Evolutionary conservation across 108 stramenopile genomes (phyloP).

Genomic region (Ochromonas danica): DNA sequence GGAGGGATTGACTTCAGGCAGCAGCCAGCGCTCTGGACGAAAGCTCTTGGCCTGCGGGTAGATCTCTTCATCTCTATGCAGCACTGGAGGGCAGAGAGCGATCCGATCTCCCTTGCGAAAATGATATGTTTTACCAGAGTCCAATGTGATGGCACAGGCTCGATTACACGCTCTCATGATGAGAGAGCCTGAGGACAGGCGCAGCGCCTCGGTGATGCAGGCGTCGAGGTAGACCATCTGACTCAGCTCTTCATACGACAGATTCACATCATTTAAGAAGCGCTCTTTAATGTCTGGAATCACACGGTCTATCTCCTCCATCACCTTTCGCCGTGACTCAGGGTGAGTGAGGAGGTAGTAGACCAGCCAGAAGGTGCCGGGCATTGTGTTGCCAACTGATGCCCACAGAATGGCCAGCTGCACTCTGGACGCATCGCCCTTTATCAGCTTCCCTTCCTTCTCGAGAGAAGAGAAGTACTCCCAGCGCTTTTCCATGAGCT

Average conservation of each 20-base stretch:
- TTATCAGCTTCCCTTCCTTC: neutral
- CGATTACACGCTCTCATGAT: neutral
- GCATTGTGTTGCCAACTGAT: neutral
- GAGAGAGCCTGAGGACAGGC: neutral
- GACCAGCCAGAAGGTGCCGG: neutral
- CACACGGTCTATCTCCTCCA: neutral
- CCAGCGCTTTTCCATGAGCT: neutral
- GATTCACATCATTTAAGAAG: too few species aligned
- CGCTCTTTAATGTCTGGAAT: neutral
- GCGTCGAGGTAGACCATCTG: neutral
- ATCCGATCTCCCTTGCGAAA: slow-evolving; percentile 23
- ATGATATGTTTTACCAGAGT: slow-evolving; percentile 6
- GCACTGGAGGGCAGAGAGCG: neutral
- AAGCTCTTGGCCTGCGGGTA: neutral
- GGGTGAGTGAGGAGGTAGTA: neutral
- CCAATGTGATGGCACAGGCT: neutral
- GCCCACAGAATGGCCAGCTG: slow-evolving; percentile 27
- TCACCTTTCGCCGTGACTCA: neutral
- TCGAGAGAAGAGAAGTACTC: neutral
- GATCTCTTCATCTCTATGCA: neutral
- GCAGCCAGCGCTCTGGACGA: neutral
- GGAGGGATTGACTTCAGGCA: too few species aligned
- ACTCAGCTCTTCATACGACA: neutral
- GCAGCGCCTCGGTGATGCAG: slow-evolving; percentile 3
- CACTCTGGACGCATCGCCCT: neutral